A percentile compares a stretch with the other conserved stretches of the same genome.
phyloP scores from a whole-genome alignment of 2,329 filamentous ascomycete species.

The Pseudocercospora vitis region DNA sequence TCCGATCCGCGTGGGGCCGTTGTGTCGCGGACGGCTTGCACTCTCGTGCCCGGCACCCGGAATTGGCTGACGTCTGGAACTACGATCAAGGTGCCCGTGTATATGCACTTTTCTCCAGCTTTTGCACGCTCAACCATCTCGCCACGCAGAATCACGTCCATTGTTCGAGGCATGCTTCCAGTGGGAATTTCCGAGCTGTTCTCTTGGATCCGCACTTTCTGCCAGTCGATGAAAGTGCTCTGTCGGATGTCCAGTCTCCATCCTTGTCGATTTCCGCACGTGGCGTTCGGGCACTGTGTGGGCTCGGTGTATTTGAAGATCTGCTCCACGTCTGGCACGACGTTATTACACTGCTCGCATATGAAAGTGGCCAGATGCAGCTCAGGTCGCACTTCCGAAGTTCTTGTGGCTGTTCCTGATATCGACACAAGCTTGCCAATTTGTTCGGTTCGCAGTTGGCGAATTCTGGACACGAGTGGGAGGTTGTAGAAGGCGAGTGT shows the following conservation, averaged over 20 bases:
- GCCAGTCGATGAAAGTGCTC: constrained; percentile 98
- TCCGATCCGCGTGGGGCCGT: constrained; percentile 69
- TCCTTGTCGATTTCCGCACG: constrained; percentile 83
- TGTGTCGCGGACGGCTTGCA: constrained; percentile 82
- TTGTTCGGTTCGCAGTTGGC: constrained; percentile 80
- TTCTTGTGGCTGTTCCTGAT: constrained; percentile 93
- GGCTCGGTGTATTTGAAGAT: constrained; percentile 97
- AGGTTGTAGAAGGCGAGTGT: constrained; percentile 91
- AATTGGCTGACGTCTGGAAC: constrained; percentile 96
- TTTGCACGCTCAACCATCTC: constrained; percentile 98
- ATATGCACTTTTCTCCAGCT: constrained; percentile 96
- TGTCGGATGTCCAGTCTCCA: constrained; percentile 97
- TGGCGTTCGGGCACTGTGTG: constrained; percentile 85
- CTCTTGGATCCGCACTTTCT: constrained; percentile 96
- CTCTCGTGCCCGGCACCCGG: constrained; percentile 78
- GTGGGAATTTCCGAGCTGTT: constrained; percentile 98
- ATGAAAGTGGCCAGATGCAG: constrained; percentile 88
- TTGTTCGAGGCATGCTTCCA: constrained; percentile 95
- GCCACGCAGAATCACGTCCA: constrained; percentile 93
- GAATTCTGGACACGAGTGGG: constrained; percentile 80
- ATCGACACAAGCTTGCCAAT: constrained; percentile 94
- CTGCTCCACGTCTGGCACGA: constrained; percentile 90
- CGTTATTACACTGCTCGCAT: constrained; percentile 81
- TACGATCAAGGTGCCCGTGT: constrained; percentile 93
- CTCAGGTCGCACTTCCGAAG: constrained; percentile 94